phyloP scores from a whole-genome alignment of 2,329 filamentous ascomycete species.

The Pseudocercospora fijiensis region DNA sequence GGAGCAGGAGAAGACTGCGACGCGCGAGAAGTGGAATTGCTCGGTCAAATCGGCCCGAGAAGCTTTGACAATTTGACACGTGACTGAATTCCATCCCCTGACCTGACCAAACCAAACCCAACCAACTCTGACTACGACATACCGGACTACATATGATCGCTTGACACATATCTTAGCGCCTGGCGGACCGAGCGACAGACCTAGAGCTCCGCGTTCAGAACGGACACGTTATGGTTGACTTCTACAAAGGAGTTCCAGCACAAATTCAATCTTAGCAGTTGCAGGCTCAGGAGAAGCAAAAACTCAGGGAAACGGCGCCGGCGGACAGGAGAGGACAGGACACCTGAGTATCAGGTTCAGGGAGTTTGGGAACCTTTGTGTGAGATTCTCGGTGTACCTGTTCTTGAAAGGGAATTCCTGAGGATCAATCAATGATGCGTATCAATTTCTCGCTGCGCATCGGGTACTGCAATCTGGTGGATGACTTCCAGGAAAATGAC shows the following conservation, averaged over 20 bases:
- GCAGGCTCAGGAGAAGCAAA: not conserved
- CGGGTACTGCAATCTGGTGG: slow-evolving; percentile 24
- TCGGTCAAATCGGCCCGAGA: not conserved
- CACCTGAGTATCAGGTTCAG: slow-evolving; percentile 31
- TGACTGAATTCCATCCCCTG: not conserved
- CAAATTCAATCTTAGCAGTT: not conserved
- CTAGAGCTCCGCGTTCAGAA: not conserved
- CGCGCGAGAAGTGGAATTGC: not conserved
- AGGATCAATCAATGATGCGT: slow-evolving; percentile 18
- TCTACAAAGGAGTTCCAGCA: not conserved
- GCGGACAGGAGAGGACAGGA: slow-evolving; percentile 27
- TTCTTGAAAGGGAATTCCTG: slow-evolving; percentile 30
- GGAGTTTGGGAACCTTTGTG: slow-evolving; percentile 36
- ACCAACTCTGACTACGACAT: not conserved
- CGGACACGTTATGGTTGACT: not conserved
- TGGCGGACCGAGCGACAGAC: not conserved
- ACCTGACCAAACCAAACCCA: too few species aligned
- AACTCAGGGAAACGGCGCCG: slow-evolving; percentile 27
- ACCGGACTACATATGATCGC: not conserved
- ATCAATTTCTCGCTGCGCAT: slow-evolving; percentile 23
- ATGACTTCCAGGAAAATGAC: slow-evolving; percentile 21
- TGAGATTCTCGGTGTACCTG: slow-evolving; percentile 29
- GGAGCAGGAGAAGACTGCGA: not conserved
- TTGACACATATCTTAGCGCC: not conserved
- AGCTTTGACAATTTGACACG: not conserved